Evolutionary conservation across 306 rosid species (phyloP).

Genomic region (Sicyos baderoa): DNA sequence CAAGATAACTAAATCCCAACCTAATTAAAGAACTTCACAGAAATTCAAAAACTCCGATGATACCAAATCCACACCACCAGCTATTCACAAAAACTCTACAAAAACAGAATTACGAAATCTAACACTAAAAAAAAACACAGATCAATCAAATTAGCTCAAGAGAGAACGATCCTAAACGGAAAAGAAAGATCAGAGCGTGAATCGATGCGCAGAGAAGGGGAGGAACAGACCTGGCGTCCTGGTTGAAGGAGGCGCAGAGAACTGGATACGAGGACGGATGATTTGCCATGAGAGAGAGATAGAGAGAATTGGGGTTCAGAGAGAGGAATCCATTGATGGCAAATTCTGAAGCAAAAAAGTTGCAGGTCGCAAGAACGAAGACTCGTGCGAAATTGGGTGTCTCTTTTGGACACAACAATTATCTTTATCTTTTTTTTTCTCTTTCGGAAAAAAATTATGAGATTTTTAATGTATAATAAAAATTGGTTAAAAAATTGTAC

Average conservation of each 20-base stretch:
- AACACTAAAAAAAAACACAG: neutral
- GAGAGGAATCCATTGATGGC: neutral
- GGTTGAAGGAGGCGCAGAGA: slow-evolving; percentile 88
- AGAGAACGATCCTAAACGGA: neutral
- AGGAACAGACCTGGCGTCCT: slow-evolving; percentile 53
- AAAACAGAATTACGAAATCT: neutral
- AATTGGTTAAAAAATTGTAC: too few species aligned
- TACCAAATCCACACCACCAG: neutral
- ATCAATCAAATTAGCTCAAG: neutral
- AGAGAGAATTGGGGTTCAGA: neutral
- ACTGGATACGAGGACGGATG: slow-evolving; percentile 49
- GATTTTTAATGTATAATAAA: too few species aligned
- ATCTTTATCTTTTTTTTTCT: too few species aligned
- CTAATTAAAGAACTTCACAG: neutral
- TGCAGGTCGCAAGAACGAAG: neutral
- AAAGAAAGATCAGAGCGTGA: neutral
- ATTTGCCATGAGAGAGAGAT: slow-evolving; percentile 37
- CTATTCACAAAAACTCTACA: neutral
- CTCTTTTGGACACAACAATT: neutral
- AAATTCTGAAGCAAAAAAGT: neutral
- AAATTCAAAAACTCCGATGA: neutral
- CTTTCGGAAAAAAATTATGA: too few species aligned
- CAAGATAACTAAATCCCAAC: neutral
- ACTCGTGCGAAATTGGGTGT: neutral
- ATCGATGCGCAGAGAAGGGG: neutral